phyloP scores from a whole-genome alignment of 2,329 filamentous ascomycete genomes.

The Orbilia javanica region DNA sequence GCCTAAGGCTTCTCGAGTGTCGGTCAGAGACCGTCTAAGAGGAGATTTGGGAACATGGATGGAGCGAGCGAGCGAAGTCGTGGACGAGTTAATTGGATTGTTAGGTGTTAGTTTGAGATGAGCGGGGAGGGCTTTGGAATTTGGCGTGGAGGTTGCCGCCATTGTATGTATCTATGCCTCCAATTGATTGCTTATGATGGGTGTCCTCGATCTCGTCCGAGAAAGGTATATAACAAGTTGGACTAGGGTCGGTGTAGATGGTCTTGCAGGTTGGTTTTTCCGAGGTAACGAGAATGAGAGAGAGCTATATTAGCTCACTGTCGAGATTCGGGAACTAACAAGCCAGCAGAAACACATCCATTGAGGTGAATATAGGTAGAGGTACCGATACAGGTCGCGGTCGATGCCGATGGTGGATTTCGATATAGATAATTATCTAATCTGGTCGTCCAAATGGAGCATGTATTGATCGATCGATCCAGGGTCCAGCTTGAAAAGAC shows the following conservation, averaged over 20 bases:
- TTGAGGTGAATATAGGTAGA: conserved; percentile 1
- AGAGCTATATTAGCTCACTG: conserved; percentile 3
- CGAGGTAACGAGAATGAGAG: not conserved
- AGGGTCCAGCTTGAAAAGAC: conserved; percentile 24
- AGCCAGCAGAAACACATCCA: conserved; percentile 18
- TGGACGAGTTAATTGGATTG: conserved; percentile 22
- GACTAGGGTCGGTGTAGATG: conserved; percentile 10
- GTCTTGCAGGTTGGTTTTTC: not conserved
- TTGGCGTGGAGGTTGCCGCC: conserved; percentile 52
- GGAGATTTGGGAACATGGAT: conserved; percentile 50
- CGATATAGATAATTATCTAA: not conserved
- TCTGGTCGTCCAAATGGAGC: conserved; percentile 7
- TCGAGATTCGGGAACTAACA: conserved; percentile 28
- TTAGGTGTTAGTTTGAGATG: conserved; percentile 54
- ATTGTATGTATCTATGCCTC: conserved; percentile 27
- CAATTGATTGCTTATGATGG: conserved; percentile 11
- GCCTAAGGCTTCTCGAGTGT: conserved; percentile 66
- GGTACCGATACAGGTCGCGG: not conserved
- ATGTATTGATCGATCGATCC: not conserved
- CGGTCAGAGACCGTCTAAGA: conserved; percentile 66
- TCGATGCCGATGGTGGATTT: not conserved
- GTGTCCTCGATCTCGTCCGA: conserved; percentile 20
- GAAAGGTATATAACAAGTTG: not conserved
- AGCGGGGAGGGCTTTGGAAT: conserved; percentile 46
- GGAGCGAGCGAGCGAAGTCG: conserved; percentile 34